Evolutionary conservation across 306 rosid genomes (phyloP).

Genomic region (Malus sylvestris): DNA sequence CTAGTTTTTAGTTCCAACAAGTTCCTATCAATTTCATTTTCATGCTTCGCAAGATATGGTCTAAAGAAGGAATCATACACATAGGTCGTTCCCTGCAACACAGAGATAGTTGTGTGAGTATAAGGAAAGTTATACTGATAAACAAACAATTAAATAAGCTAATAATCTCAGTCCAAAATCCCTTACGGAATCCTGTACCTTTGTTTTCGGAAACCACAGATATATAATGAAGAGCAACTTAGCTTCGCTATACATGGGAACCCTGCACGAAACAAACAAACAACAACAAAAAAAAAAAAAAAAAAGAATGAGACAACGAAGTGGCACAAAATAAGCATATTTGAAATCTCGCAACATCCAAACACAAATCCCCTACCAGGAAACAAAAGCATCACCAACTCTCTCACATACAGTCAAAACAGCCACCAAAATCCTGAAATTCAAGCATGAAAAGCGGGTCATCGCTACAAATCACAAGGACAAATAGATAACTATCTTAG

Average conservation of each 20-base stretch:
- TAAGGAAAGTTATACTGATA: not conserved
- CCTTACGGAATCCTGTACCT: constrained; percentile 38
- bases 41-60: constrained; percentile 78
- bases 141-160: not conserved
- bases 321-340: not conserved
- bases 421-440: constrained; percentile 87
- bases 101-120: constrained; percentile 5
- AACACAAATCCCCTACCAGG: constrained; percentile 54
- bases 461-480: not conserved
- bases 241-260: constrained; percentile 95
- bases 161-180: constrained; percentile 13
- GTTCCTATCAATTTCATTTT: constrained; percentile 72
- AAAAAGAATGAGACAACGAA: not conserved
- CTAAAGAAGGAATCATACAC: constrained; percentile 85
- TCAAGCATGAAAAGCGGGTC: not conserved
- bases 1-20: constrained; percentile 69
- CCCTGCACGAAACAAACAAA: constrained; percentile 42
- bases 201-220: constrained; percentile 84
- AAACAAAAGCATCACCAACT: constrained; percentile 70
- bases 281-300: not conserved
- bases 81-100: constrained; percentile 65
- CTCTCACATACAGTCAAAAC: constrained; percentile 75
- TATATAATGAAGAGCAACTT: constrained; percentile 84
- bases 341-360: constrained; percentile 8
- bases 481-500: not conserved